A percentile compares a stretch with the other conserved stretches of the same genome.
Conservation (phyloP, 1,284 basidiomycete species). For the Heimioporus punctisporus region DNA sequence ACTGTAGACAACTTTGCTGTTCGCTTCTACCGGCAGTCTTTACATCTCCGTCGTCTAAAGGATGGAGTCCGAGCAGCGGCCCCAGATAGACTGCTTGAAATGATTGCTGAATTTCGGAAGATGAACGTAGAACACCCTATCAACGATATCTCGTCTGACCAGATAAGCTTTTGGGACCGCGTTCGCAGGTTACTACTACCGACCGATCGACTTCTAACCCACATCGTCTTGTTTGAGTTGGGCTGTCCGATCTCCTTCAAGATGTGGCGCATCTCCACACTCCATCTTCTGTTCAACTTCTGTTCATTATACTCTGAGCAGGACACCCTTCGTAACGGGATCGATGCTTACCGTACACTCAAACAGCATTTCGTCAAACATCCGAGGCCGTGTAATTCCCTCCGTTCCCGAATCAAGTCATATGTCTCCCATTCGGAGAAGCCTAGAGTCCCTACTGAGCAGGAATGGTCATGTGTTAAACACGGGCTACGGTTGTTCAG, state of each 20-base stretch:
- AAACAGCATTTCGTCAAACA: neutral
- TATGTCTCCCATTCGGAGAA: neutral
- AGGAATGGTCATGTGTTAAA: neutral
- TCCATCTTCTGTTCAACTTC: conserved; percentile 34
- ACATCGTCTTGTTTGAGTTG: conserved; percentile 47
- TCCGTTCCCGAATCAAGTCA: conserved; percentile 41
- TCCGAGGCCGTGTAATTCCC: conserved; percentile 26
- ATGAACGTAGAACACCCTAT: conserved; percentile 8
- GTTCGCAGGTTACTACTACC: conserved; percentile 52
- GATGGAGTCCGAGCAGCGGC: conserved; percentile 29
- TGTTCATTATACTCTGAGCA: neutral
- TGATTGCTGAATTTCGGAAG: conserved; percentile 27
- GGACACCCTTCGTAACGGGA: too few species aligned
- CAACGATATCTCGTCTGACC: neutral
- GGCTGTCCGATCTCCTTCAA: conserved; percentile 38
- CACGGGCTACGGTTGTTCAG: neutral
- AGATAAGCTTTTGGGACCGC: neutral
- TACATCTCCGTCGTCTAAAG: conserved; percentile 24
- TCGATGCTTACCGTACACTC: conserved; percentile 17
- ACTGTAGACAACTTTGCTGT: conserved; percentile 25
- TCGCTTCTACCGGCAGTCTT: conserved; percentile 29
- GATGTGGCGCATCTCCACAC: conserved; percentile 46
- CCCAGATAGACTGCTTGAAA: conserved; percentile 9
- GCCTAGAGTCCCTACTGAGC: neutral
- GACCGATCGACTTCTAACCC: conserved; percentile 10